Conservation (phyloP, 768 basidiomycete genomes). For the Russula virescens region DNA sequence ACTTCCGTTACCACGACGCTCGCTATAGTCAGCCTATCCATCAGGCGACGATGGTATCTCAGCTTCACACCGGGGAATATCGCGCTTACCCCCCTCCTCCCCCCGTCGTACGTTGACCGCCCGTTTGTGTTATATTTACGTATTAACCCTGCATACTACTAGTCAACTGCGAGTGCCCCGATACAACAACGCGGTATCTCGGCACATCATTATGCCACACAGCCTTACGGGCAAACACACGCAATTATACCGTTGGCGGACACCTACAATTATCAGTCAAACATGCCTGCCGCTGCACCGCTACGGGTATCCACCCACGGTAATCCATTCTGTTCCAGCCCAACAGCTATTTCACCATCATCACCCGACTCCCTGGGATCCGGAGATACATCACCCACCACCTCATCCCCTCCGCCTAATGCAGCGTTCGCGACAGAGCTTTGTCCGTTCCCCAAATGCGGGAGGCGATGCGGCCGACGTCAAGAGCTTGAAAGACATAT, state of each 20-base stretch:
- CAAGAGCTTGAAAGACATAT: constrained; percentile 7
- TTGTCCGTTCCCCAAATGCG: not conserved
- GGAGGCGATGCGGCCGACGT: rapidly evolving
- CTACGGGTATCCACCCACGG: not conserved
- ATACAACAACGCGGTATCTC: too few relatives aligned
- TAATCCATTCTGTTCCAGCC: not conserved
- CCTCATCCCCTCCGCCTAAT: too few relatives aligned
- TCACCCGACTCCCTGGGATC: too few relatives aligned
- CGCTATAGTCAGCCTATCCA: not conserved
- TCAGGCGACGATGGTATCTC: not conserved
- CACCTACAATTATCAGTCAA: not conserved
- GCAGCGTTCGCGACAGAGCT: not conserved
- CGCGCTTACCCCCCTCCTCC: not conserved
- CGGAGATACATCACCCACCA: too few relatives aligned
- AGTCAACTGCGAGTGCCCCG: too few relatives aligned
- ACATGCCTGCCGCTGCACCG: not conserved
- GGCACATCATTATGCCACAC: too few relatives aligned
- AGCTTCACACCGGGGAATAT: not conserved
- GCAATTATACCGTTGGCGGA: not conserved
- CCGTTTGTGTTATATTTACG: not conserved
- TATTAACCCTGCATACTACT: not conserved
- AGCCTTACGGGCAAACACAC: not conserved
- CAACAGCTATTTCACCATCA: too few relatives aligned
- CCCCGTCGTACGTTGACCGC: not conserved
- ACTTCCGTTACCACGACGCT: too few relatives aligned